Conservation (phyloP, 2,329 filamentous ascomycete species). For the Aspergillus oerlinghausenensis region DNA sequence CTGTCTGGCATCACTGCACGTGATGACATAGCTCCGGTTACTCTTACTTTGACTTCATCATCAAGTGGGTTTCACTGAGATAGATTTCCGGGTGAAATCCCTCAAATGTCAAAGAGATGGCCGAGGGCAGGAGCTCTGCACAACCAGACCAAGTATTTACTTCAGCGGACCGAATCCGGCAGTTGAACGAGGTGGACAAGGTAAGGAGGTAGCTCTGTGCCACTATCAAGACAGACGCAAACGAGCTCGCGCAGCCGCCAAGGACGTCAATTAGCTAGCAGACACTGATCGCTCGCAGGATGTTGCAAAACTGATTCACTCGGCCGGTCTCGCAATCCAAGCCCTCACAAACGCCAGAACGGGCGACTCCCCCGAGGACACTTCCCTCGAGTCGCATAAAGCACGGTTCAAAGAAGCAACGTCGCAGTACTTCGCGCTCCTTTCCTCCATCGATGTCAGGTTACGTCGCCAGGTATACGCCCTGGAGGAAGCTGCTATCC, state of each 20-base stretch:
- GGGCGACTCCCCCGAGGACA: slow-evolving; percentile 28
- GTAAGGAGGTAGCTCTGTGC: slow-evolving; percentile 33
- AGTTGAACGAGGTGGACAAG: slow-evolving; percentile 74
- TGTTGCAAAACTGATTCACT: slow-evolving; percentile 52
- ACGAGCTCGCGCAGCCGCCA: background rate
- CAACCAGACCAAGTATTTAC: slow-evolving; percentile 50
- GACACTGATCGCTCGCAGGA: slow-evolving; percentile 31
- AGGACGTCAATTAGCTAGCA: background rate
- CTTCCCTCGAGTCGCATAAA: slow-evolving; percentile 53
- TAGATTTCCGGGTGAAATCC: background rate
- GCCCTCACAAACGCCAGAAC: slow-evolving; percentile 54
- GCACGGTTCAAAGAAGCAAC: slow-evolving; percentile 53
- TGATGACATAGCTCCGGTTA: slow-evolving; percentile 5
- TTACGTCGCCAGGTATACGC: slow-evolving; percentile 73
- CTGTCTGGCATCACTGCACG: slow-evolving; percentile 5
- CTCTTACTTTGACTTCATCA: background rate
- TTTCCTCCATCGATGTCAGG: slow-evolving; percentile 70
- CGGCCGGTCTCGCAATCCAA: slow-evolving; percentile 59
- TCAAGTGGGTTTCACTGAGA: background rate
- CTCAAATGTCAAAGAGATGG: slow-evolving; percentile 16
- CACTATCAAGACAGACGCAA: background rate
- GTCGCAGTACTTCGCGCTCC: slow-evolving; percentile 62
- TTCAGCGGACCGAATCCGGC: slow-evolving; percentile 71
- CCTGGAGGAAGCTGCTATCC: slow-evolving; percentile 74
- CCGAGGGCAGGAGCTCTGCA: slow-evolving; percentile 16